Evolutionary conservation across 768 basidiomycete species (phyloP), one percentile per base, ranked within the genome.

Genomic region (Termitomyces sp.): DNA sequence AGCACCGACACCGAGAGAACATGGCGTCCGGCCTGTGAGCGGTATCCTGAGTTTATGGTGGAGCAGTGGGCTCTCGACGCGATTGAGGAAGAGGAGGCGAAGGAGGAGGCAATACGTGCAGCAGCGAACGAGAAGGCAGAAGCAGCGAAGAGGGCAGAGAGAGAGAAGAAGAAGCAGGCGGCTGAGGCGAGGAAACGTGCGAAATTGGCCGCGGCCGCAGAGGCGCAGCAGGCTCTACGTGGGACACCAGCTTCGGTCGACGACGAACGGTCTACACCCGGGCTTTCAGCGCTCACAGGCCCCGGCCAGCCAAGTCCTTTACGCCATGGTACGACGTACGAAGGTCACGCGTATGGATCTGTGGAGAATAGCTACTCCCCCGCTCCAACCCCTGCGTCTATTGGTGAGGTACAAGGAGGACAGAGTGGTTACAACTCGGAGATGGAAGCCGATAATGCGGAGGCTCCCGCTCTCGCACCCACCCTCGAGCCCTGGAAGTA

Each of bases 1-100:
- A 66, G 65, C 50, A 57, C 61, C 2, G 59, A 67, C 2, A 11
- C 33, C 32, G 74, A 75, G 56, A 76, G 70, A 32, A 83, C 76
- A 0, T 95, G 92, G 89, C 80, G 86, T 22, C 90, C 96, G 2
- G 77, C 91, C 42, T 83, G 76, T 58, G 93, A 97, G 51, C 85
- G 95, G 7, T 98, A 96, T 69, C 51, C 77, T 18, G 92, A 96
- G 67, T 97, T 84, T 63, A 86, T 89, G 79, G 72, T 74, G 45
- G 94, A 97, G 67, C 91, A 95, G 66, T 86, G 84, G 80, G 78
- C 70, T 7, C 69, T 91, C 48, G 92, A 94, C 60, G 81, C 76
- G n/a, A 68, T 73, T 29, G 93, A 96, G 57, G 95, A 94, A 64
- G 76, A 78, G 23, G 84, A 86, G 60, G 84, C 85, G 3, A 77